These are phyloP conservation scores for Aspergillus sp. DNA, from an alignment of 2,329 filamentous ascomycete genomes.

Conservation along the genomic window DNA sequence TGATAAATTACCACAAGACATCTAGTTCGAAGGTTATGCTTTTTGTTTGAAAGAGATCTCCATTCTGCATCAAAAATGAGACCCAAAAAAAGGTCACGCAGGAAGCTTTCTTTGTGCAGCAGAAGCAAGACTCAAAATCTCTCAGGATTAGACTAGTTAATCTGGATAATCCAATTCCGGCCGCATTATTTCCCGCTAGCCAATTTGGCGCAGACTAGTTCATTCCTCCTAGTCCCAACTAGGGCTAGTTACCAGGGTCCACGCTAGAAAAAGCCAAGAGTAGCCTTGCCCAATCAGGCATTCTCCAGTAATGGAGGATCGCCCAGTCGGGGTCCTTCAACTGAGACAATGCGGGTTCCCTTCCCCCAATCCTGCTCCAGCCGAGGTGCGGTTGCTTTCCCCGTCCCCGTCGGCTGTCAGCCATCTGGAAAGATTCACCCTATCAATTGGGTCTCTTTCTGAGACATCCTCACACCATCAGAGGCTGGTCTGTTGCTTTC, in stretches of 20 bases:
- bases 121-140: neutral
- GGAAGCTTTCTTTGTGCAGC: neutral
- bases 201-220: neutral
- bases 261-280: constrained; percentile 28
- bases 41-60: too few species aligned
- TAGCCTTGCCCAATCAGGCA: constrained; percentile 13
- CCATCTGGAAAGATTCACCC: neutral
- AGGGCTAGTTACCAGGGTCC: constrained; percentile 9
- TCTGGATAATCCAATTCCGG: neutral
- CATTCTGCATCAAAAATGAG: neutral
- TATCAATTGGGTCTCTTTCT: neutral
- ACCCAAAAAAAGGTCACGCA: neutral
- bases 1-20: too few species aligned
- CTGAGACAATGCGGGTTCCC: constrained; percentile 16
- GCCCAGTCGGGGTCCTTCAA: neutral
- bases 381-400: neutral
- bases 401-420: neutral
- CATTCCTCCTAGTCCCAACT: neutral
- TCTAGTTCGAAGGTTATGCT: too few species aligned
- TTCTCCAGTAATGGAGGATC: neutral
- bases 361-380: neutral
- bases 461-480: constrained; percentile 6
- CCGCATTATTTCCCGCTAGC: neutral
- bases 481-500: neutral
- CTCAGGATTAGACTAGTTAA: too few species aligned